These are phyloP conservation scores for Scedosporium aurantiacum DNA, from an alignment of 2,329 filamentous ascomycete species.

Conservation along the genomic window DNA sequence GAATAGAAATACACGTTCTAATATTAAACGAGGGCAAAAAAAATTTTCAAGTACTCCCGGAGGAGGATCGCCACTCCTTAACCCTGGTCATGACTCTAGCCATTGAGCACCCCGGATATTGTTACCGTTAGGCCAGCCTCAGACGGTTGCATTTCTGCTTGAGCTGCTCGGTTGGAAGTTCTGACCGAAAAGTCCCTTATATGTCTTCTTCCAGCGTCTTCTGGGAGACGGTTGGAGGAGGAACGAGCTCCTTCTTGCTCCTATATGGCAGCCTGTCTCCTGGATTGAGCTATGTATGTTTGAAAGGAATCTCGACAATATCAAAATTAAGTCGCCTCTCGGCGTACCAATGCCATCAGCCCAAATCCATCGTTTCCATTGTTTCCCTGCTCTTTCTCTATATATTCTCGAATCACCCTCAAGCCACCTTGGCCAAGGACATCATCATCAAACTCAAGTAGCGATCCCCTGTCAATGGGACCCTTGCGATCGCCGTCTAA, in stretches of 20 bases:
- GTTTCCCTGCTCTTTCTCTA: neutral
- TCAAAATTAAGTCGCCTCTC: neutral
- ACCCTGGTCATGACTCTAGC: no score
- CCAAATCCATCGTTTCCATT: neutral
- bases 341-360: conserved; percentile 4
- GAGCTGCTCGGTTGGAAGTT: neutral
- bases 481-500: conserved; percentile 66
- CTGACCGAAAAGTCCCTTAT: neutral
- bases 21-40: no score
- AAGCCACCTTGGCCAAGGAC: conserved; percentile 58
- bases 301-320: no score
- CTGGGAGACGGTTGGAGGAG: neutral
- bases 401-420: neutral
- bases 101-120: no score
- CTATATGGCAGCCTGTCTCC: no score
- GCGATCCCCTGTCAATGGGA: conserved; percentile 52
- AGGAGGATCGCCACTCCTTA: no score
- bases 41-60: no score
- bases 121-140: neutral
- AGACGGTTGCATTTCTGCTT: neutral
- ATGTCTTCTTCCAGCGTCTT: neutral
- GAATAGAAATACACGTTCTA: no score
- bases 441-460: conserved; percentile 43
- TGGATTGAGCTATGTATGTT: no score
- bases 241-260: no score